A percentile compares a stretch with the other conserved stretches of the same genome.
Conservation (phyloP, 208 protist genomes). For the Leishmania tarentolae region DNA sequence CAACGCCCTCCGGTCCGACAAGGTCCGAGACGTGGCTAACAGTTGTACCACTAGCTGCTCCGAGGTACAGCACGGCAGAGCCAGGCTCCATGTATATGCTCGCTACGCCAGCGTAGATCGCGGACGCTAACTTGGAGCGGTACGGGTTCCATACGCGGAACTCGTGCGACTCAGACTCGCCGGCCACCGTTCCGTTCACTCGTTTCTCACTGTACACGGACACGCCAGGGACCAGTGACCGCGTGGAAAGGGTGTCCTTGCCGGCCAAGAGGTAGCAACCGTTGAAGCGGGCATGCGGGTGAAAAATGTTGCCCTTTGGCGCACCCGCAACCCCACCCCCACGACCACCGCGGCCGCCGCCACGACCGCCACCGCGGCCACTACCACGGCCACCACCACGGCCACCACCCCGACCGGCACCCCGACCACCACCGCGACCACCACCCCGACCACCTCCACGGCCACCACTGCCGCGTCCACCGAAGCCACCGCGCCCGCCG, state of each 20-base stretch:
- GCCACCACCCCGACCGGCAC: conserved; percentile 46
- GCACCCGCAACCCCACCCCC: conserved; percentile 56
- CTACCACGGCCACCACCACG: conserved; percentile 55
- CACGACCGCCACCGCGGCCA: conserved; percentile 53
- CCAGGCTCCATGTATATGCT: conserved; percentile 99
- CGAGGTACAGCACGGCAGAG: conserved; percentile 99
- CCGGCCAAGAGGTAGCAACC: conserved; percentile 98
- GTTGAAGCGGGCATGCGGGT: conserved; percentile 94
- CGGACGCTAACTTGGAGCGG: conserved; percentile 99
- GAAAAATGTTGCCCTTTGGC: conserved; percentile 92
- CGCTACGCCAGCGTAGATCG: conserved; percentile 98
- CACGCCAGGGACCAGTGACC: conserved; percentile 98
- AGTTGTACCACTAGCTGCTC: conserved; percentile 99
- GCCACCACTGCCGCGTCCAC: conserved; percentile 42
- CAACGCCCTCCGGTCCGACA: conserved; percentile 98
- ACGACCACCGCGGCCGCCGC: conserved; percentile 59
- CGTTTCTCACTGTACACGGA: conserved; percentile 99
- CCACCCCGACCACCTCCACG: conserved; percentile 44
- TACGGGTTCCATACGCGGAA: conserved; percentile 99
- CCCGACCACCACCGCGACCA: conserved; percentile 42
- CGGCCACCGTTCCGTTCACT: conserved; percentile 83
- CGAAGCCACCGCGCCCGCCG: conserved; percentile 28
- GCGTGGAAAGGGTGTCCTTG: conserved; percentile 98
- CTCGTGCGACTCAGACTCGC: conserved; percentile 93
- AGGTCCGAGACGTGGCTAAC: conserved; percentile 99